Evolutionary conservation across 2,329 filamentous ascomycete species (phyloP), one percentile per base, ranked within the genome.

Genomic region (Chrysosporium queenslandicum): DNA sequence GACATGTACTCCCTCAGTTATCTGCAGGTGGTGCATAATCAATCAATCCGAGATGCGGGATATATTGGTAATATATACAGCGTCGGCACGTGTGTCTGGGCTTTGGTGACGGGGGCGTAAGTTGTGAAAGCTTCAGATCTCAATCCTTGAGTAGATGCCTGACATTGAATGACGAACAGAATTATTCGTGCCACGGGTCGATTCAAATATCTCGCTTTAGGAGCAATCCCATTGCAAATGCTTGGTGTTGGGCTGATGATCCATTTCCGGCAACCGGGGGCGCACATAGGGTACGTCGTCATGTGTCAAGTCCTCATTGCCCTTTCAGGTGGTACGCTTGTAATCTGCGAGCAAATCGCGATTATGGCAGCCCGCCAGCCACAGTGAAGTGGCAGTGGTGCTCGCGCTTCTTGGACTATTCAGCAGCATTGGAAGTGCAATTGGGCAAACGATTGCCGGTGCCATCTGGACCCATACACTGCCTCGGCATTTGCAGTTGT

Each of bases 241-340:
- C 64, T 79, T 0, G 75, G 73, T 4, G 66, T 72, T 3, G 74
- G 73, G 1, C 66, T 78, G 14, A 75, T 79, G 72, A 74, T 79
- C 55, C 60, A 73, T 36, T 78, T 78, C 65, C 73, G 76, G 7
- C 65, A 71, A 45, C 70, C 74, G 2, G 63, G 69, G 40, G 64
- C 64, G 34, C 32, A 45, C 9, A 68, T 79, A 32, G 74, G 73
- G 12, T 75, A 73, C 57, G 65, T 80, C 23, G 62, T 78, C 63
- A 71, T 77, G 68, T 74, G 71, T 53, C 75, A 77, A 58, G 69
- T 78, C 55, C 68, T 78, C 58, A 72, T 77, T 52, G 74, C 75
- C 20, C 64, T 77, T 54, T 70, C 70, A 16, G 75, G 75, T 12
- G 72, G 72, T 53, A 74, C 73, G 29, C 68, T 79, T 12, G 70